phyloP scores from a whole-genome alignment of 805 yeast species.

The Candida krabiensis region DNA sequence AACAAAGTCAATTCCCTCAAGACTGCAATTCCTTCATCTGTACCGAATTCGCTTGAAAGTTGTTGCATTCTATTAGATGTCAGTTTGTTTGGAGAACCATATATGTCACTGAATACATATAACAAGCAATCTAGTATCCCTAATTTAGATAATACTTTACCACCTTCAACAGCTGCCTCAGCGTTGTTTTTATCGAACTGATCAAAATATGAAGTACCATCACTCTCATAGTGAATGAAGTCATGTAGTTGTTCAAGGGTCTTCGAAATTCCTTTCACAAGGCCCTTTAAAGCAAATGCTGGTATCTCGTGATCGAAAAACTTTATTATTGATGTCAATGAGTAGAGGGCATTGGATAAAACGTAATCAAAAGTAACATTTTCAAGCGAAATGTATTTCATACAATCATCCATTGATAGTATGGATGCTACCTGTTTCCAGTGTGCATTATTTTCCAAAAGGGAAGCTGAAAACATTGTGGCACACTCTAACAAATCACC shows the following conservation, averaged over 20 bases:
- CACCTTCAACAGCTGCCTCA: constrained; percentile 28
- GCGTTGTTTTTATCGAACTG: constrained; percentile 31
- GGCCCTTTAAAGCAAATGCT: constrained; percentile 41
- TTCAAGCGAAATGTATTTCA: constrained; percentile 46
- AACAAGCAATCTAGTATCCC: constrained; percentile 45
- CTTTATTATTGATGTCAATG: constrained; percentile 54
- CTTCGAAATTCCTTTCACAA: constrained; percentile 17
- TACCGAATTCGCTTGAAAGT: constrained; percentile 41
- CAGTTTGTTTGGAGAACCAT: constrained; percentile 51
- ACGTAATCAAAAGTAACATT: constrained; percentile 64
- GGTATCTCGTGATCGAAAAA: constrained; percentile 56
- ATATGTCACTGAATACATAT: constrained; percentile 55
- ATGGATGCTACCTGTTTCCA: constrained; percentile 42
- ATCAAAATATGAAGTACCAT: constrained; percentile 37
- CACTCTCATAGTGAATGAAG: constrained; percentile 30
- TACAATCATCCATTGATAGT: constrained; percentile 44
- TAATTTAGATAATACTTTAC: constrained; percentile 35
- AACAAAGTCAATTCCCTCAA: constrained; percentile 44
- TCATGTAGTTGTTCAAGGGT: constrained; percentile 19
- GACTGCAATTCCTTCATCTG: constrained; percentile 40
- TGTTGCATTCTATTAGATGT: constrained; percentile 45
- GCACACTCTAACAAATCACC: constrained; percentile 51
- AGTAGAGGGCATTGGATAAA: constrained; percentile 52
- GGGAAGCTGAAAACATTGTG: constrained; percentile 49
- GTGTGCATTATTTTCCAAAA: constrained; percentile 51